phyloP scores from a whole-genome alignment of 2,329 filamentous ascomycete species.

The Neofusicoccum umdonicola region DNA sequence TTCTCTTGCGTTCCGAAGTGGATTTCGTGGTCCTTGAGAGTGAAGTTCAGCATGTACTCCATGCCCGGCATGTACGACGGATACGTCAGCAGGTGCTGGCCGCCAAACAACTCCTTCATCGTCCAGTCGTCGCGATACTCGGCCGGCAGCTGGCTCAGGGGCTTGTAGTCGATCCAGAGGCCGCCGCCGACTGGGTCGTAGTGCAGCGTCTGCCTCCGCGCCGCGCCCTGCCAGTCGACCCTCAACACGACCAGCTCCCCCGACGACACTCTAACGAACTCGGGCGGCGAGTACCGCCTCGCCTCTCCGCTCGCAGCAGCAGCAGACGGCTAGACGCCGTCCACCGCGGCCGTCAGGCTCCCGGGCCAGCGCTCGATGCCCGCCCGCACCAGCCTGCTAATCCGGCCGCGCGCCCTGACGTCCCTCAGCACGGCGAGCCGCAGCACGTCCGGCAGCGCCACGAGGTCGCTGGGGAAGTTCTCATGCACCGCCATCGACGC shows the following conservation, averaged over 20 bases:
- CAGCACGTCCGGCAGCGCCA: constrained; percentile 31
- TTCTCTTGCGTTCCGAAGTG: constrained; percentile 55
- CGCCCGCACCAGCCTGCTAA: constrained; percentile 35
- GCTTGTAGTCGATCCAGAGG: constrained; percentile 49
- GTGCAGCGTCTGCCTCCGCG: constrained; percentile 35
- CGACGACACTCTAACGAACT: constrained; percentile 21
- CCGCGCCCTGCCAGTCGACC: constrained; percentile 17
- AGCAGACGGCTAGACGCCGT: constrained; percentile 43
- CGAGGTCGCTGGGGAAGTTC: constrained; percentile 40
- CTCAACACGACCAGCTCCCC: background rate
- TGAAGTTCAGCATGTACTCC: constrained; percentile 47
- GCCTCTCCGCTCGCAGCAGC: constrained; percentile 18
- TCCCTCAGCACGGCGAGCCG: constrained; percentile 48
- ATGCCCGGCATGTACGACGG: constrained; percentile 56
- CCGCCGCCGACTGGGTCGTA: constrained; percentile 49
- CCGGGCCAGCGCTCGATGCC: constrained; percentile 33
- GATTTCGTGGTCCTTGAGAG: constrained; percentile 43
- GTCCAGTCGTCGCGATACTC: constrained; percentile 45
- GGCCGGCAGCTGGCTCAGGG: constrained; percentile 53
- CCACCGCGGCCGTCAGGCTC: constrained; percentile 37
- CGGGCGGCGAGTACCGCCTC: constrained; percentile 22
- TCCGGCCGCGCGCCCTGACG: constrained; percentile 41
- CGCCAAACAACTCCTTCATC: constrained; percentile 55
- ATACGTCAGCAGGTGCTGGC: constrained; percentile 50
- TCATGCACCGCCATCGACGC: constrained; percentile 50